These are phyloP conservation scores for Pleomassaria siparia DNA, from an alignment of 2,329 filamentous ascomycete genomes.

Conservation along the genomic window DNA sequence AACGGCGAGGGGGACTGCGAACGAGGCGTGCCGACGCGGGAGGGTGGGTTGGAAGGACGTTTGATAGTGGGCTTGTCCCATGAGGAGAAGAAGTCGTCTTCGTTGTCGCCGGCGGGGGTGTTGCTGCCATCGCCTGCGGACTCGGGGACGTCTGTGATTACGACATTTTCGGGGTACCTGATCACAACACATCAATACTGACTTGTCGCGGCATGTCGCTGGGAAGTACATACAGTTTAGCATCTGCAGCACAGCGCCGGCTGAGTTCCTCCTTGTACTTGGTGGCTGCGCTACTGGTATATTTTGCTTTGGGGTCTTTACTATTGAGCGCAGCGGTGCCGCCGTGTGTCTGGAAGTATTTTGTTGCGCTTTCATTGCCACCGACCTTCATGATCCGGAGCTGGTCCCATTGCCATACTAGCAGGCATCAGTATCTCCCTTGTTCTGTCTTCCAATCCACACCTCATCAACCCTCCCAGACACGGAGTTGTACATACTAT, in stretches of 20 bases:
- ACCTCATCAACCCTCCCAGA: constrained; percentile 50
- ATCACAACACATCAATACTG: constrained; percentile 11
- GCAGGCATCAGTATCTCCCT: constrained; percentile 25
- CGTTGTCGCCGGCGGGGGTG: constrained; percentile 75
- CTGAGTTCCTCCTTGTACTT: constrained; percentile 99
- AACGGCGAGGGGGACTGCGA: constrained; percentile 88
- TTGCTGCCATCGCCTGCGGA: constrained; percentile 63
- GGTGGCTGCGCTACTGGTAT: constrained; percentile 85
- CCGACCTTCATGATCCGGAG: constrained; percentile 97
- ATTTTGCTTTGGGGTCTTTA: constrained; percentile 97
- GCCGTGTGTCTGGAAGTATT: constrained; percentile 96
- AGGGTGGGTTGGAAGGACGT: constrained; percentile 89
- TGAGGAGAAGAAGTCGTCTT: constrained; percentile 97
- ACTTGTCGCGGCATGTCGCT: constrained; percentile 2
- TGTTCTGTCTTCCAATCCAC: background rate
- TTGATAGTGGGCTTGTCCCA: constrained; percentile 99
- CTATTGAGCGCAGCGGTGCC: constrained; percentile 90
- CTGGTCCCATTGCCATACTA: constrained; percentile 96
- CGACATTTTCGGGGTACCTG: constrained; percentile 82
- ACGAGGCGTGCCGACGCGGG: constrained; percentile 82
- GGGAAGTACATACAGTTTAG: constrained; percentile 67
- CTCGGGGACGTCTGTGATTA: constrained; percentile 72
- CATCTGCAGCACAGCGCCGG: constrained; percentile 78
- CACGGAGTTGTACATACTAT: constrained; percentile 66
- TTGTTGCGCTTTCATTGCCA: constrained; percentile 95